These are phyloP conservation scores for Acanthamoeba castellanii DNA, from an alignment of 208 protist genomes.

Conservation along the genomic window DNA sequence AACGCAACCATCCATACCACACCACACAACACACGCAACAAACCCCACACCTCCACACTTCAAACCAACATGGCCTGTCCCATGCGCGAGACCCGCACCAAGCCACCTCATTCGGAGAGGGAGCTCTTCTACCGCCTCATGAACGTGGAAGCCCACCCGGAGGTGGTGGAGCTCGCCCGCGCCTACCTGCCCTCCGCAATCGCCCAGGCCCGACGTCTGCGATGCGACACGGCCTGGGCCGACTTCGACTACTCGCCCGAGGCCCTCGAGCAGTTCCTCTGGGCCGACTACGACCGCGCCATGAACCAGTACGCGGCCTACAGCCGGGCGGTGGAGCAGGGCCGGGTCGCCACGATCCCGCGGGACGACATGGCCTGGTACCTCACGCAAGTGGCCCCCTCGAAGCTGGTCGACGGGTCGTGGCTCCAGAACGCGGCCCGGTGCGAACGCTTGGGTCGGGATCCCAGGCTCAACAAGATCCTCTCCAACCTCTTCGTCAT, in stretches of 20 bases:
- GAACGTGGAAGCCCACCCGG: not conserved
- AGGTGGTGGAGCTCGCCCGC: not conserved
- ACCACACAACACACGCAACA: not conserved
- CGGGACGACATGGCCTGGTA: constrained; percentile 64
- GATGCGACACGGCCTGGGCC: not conserved
- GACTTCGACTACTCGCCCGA: constrained; percentile 19
- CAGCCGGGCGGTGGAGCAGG: not conserved
- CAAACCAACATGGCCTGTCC: not conserved
- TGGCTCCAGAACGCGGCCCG: constrained; percentile 56
- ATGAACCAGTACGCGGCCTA: constrained; percentile 30
- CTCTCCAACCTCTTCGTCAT: constrained; percentile 36
- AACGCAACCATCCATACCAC: no score
- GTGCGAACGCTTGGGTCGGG: not conserved
- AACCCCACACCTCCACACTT: no score
- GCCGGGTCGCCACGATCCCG: not conserved
- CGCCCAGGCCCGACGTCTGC: not conserved
- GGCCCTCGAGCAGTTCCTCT: not conserved
- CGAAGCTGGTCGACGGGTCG: constrained; percentile 66
- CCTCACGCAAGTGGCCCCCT: constrained; percentile 16
- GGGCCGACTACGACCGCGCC: not conserved
- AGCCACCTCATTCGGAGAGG: not conserved
- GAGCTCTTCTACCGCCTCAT: constrained; percentile 11
- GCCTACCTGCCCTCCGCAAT: not conserved
- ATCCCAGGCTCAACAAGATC: not conserved
- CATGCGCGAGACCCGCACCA: not conserved